Evolutionary conservation across 495 filamentous ascomycete species (phyloP), one percentile per base, ranked within the genome.

Genomic region (Penicillium macrosclerotiorum): DNA sequence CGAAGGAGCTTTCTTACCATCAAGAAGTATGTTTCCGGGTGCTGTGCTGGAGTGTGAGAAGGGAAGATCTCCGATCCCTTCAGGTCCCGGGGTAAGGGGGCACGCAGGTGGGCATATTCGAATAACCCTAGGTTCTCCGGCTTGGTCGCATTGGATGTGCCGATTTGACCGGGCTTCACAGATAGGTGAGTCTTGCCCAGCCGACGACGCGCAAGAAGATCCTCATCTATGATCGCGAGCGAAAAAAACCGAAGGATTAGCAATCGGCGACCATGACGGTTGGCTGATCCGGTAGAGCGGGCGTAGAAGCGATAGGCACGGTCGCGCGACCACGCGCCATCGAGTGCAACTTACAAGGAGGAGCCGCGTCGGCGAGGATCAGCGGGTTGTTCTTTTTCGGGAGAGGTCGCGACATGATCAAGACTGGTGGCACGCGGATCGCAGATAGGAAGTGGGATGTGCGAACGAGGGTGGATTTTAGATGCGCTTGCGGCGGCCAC

Each of bases 41-140:
- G 71, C 43, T 70, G 65, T 34, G 70, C 63, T n/a, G 71, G 55
- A 5, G 56, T 55, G 52, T 77, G 69, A 9, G 85, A 82, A 39
- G 84, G 85, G 71, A 96, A 97, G 55, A 98, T 92, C 59, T 92
- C 92, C 17, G 90, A 95, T 29, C 82, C 82, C 59, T 79, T 78
- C 52, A 97, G 81, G 43, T 90, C 86, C 64, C 86, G 86, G 18
- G 94, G 93, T 40, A 98, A 71, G 12, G 94, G 90, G 45, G 88
- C 90, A 49, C 91, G 85, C 35, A 98, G 77, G 59, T 97, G 93
- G 55, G 90, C 93, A 67, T 97, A 98, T 67, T 96, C 91, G 61
- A 98, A 96, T 19, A 81, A 79, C 25, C 89, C 89, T 38, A 92
- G 64, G 52, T 84, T 85, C 59, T 86, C 80, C 3, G 79, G 65